phyloP scores from a whole-genome alignment of 495 filamentous ascomycete species.

The Xylaria nigripes region DNA sequence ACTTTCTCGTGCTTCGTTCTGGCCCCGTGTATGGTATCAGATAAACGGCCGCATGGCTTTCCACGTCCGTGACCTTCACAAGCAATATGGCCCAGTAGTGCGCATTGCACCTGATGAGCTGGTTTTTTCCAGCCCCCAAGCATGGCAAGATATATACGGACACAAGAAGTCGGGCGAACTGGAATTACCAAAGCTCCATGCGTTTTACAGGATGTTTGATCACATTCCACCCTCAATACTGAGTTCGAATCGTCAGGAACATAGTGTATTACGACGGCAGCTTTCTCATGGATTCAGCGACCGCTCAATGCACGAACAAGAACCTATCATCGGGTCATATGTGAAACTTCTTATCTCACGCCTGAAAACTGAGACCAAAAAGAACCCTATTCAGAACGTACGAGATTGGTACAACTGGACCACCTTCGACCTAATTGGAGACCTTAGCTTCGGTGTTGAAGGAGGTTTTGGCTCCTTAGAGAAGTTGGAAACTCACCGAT shows the following conservation, averaged over 20 bases:
- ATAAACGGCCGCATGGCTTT: conserved; percentile 14
- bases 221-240: conserved; percentile 13
- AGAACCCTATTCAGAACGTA: conserved; percentile 22
- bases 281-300: conserved; percentile 44
- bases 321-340: conserved; percentile 31
- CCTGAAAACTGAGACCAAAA: conserved; percentile 16
- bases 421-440: conserved; percentile 54
- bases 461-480: conserved; percentile 45
- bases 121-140: conserved; percentile 42
- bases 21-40: conserved; percentile 23
- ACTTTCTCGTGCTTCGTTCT: conserved; percentile 29
- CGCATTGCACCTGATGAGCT: conserved; percentile 50
- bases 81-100: conserved; percentile 45
- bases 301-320: conserved; percentile 34
- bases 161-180: conserved; percentile 13
- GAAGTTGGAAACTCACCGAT: conserved; percentile 21
- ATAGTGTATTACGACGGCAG: conserved; percentile 30
- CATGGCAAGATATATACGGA: conserved; percentile 54
- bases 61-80: conserved; percentile 30
- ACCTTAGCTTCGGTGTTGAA: conserved; percentile 43
- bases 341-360: conserved; percentile 35
- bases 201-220: conserved; percentile 18
- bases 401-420: conserved; percentile 46
- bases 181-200: conserved; percentile 29
- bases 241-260: conserved; percentile 23